Percentiles rank a stretch among this genome's conserved stretches.
Evolutionary conservation across 805 yeast species (phyloP).

Genomic region (Candida argentea): DNA sequence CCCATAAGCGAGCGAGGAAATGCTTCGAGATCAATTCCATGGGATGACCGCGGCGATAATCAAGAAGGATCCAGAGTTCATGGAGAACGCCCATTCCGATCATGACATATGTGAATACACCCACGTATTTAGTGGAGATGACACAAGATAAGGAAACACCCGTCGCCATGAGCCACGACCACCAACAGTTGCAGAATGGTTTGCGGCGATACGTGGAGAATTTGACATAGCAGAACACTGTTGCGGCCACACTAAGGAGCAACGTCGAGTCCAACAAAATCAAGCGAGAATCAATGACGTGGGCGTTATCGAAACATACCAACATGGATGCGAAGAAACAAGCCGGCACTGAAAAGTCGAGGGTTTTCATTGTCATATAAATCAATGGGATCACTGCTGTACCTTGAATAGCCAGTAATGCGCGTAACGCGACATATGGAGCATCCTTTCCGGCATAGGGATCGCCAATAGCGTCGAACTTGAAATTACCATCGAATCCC

Average conservation of each 20-base stretch:
- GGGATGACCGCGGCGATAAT: slow-evolving; percentile 56
- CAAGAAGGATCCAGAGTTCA: slow-evolving; percentile 85
- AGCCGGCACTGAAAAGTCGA: slow-evolving; percentile 70
- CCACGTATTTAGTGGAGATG: slow-evolving; percentile 92
- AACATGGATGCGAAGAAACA: slow-evolving; percentile 67
- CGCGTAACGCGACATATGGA: slow-evolving; percentile 78
- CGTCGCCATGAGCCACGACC: slow-evolving; percentile 75
- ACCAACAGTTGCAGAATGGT: slow-evolving; percentile 72
- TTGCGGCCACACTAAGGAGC: slow-evolving; percentile 69
- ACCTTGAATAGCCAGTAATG: slow-evolving; percentile 73
- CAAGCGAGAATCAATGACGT: slow-evolving; percentile 80
- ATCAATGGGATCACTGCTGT: slow-evolving; percentile 73
- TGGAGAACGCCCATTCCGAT: slow-evolving; percentile 78
- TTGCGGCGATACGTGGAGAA: slow-evolving; percentile 56
- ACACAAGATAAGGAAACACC: slow-evolving; percentile 86
- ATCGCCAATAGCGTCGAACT: slow-evolving; percentile 85
- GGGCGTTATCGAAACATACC: slow-evolving; percentile 84
- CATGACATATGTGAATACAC: slow-evolving; percentile 81
- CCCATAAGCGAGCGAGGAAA: slow-evolving; percentile 60
- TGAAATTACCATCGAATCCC: slow-evolving; percentile 88
- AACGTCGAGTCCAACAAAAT: slow-evolving; percentile 88
- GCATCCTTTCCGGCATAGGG: slow-evolving; percentile 68
- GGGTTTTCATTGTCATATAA: slow-evolving; percentile 77
- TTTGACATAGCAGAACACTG: slow-evolving; percentile 68
- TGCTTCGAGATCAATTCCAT: slow-evolving; percentile 52